phyloP scores from a whole-genome alignment of 768 basidiomycete genomes.

The Boletellus emodensis region DNA sequence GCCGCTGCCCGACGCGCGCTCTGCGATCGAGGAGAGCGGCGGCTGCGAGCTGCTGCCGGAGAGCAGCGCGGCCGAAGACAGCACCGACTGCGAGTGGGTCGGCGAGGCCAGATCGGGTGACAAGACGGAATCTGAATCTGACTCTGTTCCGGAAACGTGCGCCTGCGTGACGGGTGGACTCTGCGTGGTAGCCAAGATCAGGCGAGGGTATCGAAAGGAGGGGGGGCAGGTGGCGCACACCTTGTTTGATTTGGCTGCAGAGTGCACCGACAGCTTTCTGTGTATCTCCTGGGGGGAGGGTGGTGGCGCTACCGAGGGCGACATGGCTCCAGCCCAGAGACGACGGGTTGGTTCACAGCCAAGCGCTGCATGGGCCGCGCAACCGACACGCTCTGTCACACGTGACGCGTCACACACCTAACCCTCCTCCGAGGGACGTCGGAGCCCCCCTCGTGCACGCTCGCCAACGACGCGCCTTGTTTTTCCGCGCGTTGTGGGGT shows the following conservation, averaged over 20 bases:
- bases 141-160: conserved; percentile 70
- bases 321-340: conserved; percentile 18
- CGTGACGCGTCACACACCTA: conserved; percentile 17
- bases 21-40: conserved; percentile 74
- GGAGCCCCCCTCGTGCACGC: too few species aligned
- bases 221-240: conserved; percentile 23
- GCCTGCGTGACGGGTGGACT: conserved; percentile 27
- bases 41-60: conserved; percentile 38
- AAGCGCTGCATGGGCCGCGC: conserved; percentile 5
- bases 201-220: conserved; percentile 3
- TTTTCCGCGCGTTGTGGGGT: too few species aligned
- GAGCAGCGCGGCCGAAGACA: conserved; percentile 28
- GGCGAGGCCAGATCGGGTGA: conserved; percentile 49
- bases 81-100: conserved; percentile 32
- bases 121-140: conserved; percentile 77
- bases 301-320: conserved; percentile 41
- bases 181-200: conserved; percentile 20
- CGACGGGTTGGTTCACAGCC: conserved; percentile 11
- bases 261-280: conserved; percentile 78
- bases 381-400: conserved; percentile 22
- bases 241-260: conserved; percentile 51
- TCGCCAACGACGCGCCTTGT: too few species aligned
- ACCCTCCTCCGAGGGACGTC: too few species aligned
- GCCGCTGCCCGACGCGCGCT: conserved; percentile 63
- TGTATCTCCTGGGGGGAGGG: conserved; percentile 86